phyloP scores from a whole-genome alignment of 257 asterid genomes.

The Solanum peruvianum region DNA sequence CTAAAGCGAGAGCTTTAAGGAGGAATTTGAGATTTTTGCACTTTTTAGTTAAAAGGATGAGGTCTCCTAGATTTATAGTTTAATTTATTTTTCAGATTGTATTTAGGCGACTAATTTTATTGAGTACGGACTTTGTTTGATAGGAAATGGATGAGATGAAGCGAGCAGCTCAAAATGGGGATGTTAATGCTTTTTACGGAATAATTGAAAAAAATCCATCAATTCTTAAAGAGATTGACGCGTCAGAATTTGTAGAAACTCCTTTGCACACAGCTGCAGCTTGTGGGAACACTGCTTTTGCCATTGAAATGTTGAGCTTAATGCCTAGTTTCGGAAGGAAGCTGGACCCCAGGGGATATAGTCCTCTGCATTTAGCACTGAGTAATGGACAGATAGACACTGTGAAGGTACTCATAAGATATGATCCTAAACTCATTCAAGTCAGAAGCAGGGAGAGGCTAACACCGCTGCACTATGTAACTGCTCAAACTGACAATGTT shows the following conservation, averaged over 20 bases:
- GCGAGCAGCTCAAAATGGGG: not conserved
- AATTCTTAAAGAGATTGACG: not conserved
- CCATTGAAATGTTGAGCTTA: constrained; percentile 2
- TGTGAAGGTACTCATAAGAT: not conserved
- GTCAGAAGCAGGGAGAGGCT: not conserved
- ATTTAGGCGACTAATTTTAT: not conserved
- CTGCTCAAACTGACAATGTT: not conserved
- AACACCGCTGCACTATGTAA: constrained; percentile 6
- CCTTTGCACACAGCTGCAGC: constrained; percentile 5
- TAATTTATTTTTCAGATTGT: too few relatives aligned
- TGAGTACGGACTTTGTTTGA: not conserved
- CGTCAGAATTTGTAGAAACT: not conserved
- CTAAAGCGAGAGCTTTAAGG: not conserved
- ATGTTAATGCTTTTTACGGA: not conserved
- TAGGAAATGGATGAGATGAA: not conserved
- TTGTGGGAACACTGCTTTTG: not conserved
- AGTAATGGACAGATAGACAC: not conserved
- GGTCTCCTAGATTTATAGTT: not conserved
- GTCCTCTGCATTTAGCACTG: constrained; percentile 6
- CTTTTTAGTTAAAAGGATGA: not conserved
- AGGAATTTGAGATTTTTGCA: not conserved
- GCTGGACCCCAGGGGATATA: not conserved
- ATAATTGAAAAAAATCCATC: not conserved
- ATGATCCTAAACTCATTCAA: not conserved
- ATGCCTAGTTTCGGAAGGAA: constrained; percentile 1